Evolutionary conservation across 495 filamentous ascomycete species (phyloP).

Genomic region (Aspergillus nidulans): DNA sequence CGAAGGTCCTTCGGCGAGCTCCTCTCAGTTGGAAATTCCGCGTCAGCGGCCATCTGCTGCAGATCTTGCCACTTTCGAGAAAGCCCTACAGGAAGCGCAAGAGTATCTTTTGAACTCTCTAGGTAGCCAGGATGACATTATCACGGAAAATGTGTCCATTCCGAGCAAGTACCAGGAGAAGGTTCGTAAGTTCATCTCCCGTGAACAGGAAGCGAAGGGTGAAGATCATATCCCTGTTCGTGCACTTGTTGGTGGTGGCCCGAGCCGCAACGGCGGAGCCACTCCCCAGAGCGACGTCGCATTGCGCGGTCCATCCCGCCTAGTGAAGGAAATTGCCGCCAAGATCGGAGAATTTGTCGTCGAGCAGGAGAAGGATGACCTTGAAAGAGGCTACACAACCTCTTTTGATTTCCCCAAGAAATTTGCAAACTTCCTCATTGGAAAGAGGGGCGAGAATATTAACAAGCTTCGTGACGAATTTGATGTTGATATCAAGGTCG

Average conservation of each 20-base stretch:
- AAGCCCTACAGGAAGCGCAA: slow-evolving; percentile 66
- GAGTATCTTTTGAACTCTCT: slow-evolving; percentile 66
- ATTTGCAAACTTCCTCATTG: slow-evolving; percentile 88
- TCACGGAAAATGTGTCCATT: slow-evolving; percentile 59
- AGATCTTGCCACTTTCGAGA: slow-evolving; percentile 63
- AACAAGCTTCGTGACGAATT: slow-evolving; percentile 93
- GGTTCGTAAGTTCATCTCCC: slow-evolving; percentile 68
- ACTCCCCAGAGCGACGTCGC: slow-evolving; percentile 44
- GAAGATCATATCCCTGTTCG: slow-evolving; percentile 68
- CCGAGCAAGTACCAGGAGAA: slow-evolving; percentile 79
- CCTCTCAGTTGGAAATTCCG: slow-evolving; percentile 63
- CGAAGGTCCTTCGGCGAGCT: slow-evolving; percentile 59
- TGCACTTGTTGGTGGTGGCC: slow-evolving; percentile 48
- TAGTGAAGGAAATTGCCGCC: slow-evolving; percentile 62
- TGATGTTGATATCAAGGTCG: slow-evolving; percentile 92
- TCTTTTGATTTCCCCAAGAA: slow-evolving; percentile 93
- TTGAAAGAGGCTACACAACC: slow-evolving; percentile 77
- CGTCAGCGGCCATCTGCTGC: slow-evolving; percentile 53
- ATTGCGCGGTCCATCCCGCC: slow-evolving; percentile 69
- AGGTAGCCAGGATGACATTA: slow-evolving; percentile 65
- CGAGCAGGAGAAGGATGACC: slow-evolving; percentile 79
- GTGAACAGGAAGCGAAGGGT: slow-evolving; percentile 64
- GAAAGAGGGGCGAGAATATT: slow-evolving; percentile 87
- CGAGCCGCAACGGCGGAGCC: slow-evolving; percentile 32
- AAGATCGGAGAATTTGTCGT: slow-evolving; percentile 74